phyloP scores from a whole-genome alignment of 331 rosid genomes.

The Rosa hybrid region DNA sequence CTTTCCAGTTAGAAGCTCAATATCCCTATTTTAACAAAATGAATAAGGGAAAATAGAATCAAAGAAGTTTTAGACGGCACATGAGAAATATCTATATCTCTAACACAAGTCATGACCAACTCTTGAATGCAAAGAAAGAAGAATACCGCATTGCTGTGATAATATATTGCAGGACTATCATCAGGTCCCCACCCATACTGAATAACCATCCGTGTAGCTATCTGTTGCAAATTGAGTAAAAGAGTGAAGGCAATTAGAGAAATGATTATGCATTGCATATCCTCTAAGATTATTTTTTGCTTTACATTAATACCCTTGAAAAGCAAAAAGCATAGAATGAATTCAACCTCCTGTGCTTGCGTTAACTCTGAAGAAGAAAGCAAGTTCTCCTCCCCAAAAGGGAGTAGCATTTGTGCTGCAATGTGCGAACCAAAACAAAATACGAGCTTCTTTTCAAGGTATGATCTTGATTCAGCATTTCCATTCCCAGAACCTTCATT shows the following conservation, averaged over 20 bases:
- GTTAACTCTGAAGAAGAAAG: constrained; percentile 77
- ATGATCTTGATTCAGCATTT: constrained; percentile 87
- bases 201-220: constrained; percentile 95
- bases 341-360: constrained; percentile 91
- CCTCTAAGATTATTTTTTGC: background rate
- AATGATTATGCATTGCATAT: background rate
- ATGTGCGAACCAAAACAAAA: constrained; percentile 94
- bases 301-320: background rate
- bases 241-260: background rate
- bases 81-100: background rate
- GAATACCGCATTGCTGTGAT: constrained; percentile 75
- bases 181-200: constrained; percentile 99
- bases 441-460: constrained; percentile 92
- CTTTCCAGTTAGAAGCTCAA: background rate
- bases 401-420: constrained; percentile 89
- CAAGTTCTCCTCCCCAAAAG: constrained; percentile 94
- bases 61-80: background rate
- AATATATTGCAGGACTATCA: constrained; percentile 95
- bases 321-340: constrained; percentile 18
- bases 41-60: background rate
- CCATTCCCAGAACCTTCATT: constrained; percentile 65
- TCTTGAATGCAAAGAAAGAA: constrained; percentile 35
- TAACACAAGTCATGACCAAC: constrained; percentile 11
- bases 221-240: constrained; percentile 50
- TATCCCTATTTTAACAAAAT: background rate